Evolutionary conservation across 2,329 filamentous ascomycete species (phyloP).

Genomic region (Ploettnerulaceae sp.): DNA sequence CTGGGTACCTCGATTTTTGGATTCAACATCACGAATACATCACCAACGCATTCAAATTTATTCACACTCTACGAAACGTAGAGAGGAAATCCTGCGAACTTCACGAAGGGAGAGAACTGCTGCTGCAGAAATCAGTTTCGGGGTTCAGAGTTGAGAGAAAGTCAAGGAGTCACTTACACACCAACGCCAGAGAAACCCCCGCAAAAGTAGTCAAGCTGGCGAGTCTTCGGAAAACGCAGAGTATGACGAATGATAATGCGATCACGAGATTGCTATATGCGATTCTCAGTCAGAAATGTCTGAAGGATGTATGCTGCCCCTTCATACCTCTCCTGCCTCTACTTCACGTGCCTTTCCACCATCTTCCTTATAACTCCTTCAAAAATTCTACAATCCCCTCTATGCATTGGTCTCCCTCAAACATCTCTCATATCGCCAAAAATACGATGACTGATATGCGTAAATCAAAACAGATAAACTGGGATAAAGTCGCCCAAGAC

Average conservation of each 20-base stretch:
- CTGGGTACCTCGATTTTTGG: background rate
- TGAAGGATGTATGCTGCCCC: constrained; percentile 41
- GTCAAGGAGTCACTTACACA: background rate
- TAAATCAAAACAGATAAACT: constrained; percentile 42
- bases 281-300: constrained; percentile 50
- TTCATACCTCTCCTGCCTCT: background rate
- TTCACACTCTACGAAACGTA: too few species aligned
- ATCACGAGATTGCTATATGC: constrained; percentile 49
- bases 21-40: background rate
- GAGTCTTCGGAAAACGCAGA: constrained; percentile 36
- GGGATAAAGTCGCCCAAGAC: constrained; percentile 45
- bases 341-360: background rate
- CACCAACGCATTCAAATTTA: too few species aligned
- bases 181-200: background rate
- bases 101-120: too few species aligned
- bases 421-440: background rate
- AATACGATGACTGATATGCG: background rate
- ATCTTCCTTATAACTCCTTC: too few species aligned
- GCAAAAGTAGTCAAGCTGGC: constrained; percentile 22
- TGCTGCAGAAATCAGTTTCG: too few species aligned
- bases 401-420: background rate
- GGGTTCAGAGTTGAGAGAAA: background rate
- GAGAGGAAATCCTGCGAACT: too few species aligned
- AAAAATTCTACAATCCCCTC: background rate
- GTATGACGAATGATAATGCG: constrained; percentile 42